These are phyloP conservation scores for Backusella tarrabulga DNA, from an alignment of 192 early-diverging fungal genomes.

Conservation along the genomic window DNA sequence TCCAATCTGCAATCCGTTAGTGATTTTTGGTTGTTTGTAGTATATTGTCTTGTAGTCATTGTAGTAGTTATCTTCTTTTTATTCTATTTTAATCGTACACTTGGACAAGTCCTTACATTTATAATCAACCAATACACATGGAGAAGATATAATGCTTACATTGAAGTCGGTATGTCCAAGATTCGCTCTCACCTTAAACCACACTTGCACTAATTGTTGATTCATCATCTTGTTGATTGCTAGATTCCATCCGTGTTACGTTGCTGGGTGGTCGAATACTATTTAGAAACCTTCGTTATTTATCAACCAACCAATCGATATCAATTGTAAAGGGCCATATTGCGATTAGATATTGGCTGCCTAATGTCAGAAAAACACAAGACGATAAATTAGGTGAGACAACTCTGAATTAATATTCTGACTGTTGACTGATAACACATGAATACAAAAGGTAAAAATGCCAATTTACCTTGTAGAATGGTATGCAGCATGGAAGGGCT, in stretches of 20 bases:
- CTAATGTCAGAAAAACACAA: conserved; percentile 47
- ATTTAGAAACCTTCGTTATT: conserved; percentile 74
- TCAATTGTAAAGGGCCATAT: conserved; percentile 70
- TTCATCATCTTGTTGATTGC: not conserved
- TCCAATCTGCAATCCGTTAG: conserved; percentile 14
- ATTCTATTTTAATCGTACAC: conserved; percentile 68
- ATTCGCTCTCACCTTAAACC: not conserved
- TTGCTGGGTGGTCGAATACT: conserved; percentile 71
- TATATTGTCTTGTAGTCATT: conserved; percentile 66
- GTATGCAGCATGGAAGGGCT: conserved; percentile 67
- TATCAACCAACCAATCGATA: conserved; percentile 69
- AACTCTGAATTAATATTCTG: not conserved
- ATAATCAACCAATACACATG: conserved; percentile 67
- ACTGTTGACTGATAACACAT: not conserved
- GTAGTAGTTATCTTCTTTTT: conserved; percentile 69
- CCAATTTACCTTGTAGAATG: conserved; percentile 53
- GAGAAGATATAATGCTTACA: conserved; percentile 60
- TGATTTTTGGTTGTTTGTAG: conserved; percentile 61
- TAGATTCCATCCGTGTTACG: conserved; percentile 70
- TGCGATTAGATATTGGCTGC: conserved; percentile 72
- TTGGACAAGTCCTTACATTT: conserved; percentile 60
- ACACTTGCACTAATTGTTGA: not conserved
- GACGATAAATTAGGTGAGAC: conserved; percentile 25
- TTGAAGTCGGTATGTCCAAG: conserved; percentile 63
- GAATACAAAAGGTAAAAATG: conserved; percentile 10